phyloP scores from a whole-genome alignment of 2,329 filamentous ascomycete species.

The Hymenotorrendiella dingleyae region DNA sequence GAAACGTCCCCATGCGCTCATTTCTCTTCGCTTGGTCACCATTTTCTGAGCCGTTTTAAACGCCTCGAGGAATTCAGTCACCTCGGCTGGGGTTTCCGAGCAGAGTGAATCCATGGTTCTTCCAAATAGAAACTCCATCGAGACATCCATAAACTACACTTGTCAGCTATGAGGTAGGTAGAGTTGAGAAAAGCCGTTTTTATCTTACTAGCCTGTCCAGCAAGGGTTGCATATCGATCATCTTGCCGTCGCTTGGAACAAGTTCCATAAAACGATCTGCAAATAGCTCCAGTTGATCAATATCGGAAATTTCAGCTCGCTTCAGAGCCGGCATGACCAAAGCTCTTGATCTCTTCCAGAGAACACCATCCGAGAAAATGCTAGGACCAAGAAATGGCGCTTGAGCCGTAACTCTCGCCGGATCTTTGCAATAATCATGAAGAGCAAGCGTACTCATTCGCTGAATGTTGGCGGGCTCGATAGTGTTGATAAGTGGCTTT shows the following conservation, averaged over 20 bases:
- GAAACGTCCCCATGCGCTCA: not conserved
- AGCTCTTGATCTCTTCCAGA: not conserved
- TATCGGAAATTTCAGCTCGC: not conserved
- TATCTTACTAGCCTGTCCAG: not conserved
- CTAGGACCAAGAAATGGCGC: not conserved
- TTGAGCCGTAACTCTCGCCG: not conserved
- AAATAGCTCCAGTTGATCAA: constrained; percentile 1
- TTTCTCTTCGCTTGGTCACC: not conserved
- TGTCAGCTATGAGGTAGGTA: too few species aligned
- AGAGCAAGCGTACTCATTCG: not conserved
- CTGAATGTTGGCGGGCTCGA: not conserved
- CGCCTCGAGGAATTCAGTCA: not conserved
- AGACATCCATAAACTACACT: constrained; percentile 4
- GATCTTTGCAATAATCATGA: not conserved
- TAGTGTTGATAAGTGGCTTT: constrained; percentile 1
- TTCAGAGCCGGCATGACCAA: not conserved
- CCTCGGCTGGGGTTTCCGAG: not conserved
- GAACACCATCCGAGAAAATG: not conserved
- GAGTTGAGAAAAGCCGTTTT: not conserved
- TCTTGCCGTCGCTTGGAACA: not conserved
- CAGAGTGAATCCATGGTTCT: not conserved
- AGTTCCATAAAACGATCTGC: not conserved
- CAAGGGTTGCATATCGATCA: not conserved
- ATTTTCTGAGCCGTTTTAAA: not conserved
- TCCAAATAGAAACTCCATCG: constrained; percentile 4